phyloP scores from a whole-genome alignment of 768 basidiomycete genomes.

The Hemileccinum rubropunctum region DNA sequence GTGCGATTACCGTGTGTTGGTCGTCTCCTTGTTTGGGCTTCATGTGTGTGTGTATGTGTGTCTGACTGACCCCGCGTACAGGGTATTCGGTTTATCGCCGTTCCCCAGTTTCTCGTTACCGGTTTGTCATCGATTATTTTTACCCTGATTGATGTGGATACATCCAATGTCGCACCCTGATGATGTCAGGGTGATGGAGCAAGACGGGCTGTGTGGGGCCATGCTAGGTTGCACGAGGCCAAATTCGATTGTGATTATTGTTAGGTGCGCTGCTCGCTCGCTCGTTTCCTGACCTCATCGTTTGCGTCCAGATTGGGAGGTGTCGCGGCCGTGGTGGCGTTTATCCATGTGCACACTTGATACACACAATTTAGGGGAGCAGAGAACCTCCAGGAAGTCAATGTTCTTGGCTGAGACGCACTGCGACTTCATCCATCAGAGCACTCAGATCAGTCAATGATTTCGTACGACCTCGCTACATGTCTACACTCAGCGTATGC shows the following conservation, averaged over 20 bases:
- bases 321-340: slow-evolving; percentile 51
- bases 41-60: slow-evolving; percentile 25
- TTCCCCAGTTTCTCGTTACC: slow-evolving; percentile 93
- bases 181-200: no score
- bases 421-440: no score
- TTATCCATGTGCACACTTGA: slow-evolving; percentile 27
- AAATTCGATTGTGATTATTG: slow-evolving; percentile 77
- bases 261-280: slow-evolving; percentile 46
- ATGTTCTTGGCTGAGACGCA: no score
- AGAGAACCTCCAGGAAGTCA: no score
- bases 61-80: slow-evolving; percentile 25
- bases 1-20: slow-evolving; percentile 72
- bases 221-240: slow-evolving; percentile 24
- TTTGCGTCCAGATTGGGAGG: slow-evolving; percentile 50
- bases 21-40: no score
- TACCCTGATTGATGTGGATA: slow-evolving; percentile 65
- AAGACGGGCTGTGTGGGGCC: no score
- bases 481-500: no score
- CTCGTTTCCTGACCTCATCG: not conserved
- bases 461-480: no score
- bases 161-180: slow-evolving; percentile 12
- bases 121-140: slow-evolving; percentile 85
- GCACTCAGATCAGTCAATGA: no score
- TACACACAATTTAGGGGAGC: no score
- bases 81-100: slow-evolving; percentile 93